phyloP scores from a whole-genome alignment of 306 rosid genomes.

The Cercis canadensis region DNA sequence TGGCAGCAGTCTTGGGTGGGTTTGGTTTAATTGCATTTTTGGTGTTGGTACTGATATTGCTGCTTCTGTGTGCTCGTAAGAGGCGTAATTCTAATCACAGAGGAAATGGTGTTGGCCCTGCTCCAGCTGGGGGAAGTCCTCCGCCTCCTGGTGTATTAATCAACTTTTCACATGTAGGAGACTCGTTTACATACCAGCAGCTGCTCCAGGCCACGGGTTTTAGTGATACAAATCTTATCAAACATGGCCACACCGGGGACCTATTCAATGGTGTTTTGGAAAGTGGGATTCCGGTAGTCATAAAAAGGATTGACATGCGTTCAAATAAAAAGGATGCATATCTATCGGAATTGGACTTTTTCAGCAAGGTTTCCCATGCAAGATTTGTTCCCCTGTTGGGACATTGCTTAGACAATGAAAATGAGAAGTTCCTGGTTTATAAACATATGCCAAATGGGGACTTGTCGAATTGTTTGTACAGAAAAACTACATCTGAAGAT shows the following conservation, averaged over 20 bases:
- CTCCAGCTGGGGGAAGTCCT: slow-evolving; percentile 53
- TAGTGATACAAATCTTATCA: slow-evolving; percentile 66
- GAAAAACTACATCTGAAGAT: slow-evolving; percentile 60
- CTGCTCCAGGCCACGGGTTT: slow-evolving; percentile 80
- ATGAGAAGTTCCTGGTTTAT: slow-evolving; percentile 86
- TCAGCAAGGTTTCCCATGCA: slow-evolving; percentile 69
- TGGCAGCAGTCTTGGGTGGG: slow-evolving; percentile 84
- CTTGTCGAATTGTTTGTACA: slow-evolving; percentile 73
- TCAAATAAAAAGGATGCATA: slow-evolving; percentile 61
- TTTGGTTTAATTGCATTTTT: slow-evolving; percentile 58
- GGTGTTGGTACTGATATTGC: slow-evolving; percentile 43
- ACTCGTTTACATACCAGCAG: slow-evolving; percentile 72
- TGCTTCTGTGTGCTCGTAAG: slow-evolving; percentile 48
- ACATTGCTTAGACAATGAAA: slow-evolving; percentile 85
- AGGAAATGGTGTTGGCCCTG: slow-evolving; percentile 65
- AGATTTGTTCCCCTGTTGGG: slow-evolving; percentile 86
- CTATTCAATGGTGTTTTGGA: slow-evolving; percentile 77
- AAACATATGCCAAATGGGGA: slow-evolving; percentile 82
- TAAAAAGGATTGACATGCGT: slow-evolving; percentile 71
- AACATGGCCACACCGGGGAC: slow-evolving; percentile 88
- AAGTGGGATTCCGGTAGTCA: slow-evolving; percentile 66
- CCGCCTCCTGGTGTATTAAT: slow-evolving; percentile 54
- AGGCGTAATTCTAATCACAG: slow-evolving; percentile 53
- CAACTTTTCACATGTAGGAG: slow-evolving; percentile 68
- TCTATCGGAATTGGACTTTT: slow-evolving; percentile 74